A percentile compares a stretch with the other conserved stretches of the same genome.
These are phyloP conservation scores for Paramecium sexaurelia DNA, from an alignment of 73 alveolate genomes.

Conservation along the genomic window DNA sequence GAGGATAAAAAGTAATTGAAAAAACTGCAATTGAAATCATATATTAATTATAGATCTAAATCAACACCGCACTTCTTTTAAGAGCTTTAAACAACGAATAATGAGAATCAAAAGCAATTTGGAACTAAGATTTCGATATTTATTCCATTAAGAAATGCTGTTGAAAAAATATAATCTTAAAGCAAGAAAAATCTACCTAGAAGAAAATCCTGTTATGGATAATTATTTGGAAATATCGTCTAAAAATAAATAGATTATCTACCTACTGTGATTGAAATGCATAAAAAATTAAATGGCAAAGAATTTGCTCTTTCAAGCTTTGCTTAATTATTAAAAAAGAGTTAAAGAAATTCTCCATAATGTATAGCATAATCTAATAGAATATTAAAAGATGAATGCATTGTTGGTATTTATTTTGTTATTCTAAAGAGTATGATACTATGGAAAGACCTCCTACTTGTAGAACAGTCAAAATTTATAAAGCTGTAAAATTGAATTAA, in stretches of 20 bases:
- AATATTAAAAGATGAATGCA: not conserved
- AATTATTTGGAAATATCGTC: not conserved
- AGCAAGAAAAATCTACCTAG: not conserved
- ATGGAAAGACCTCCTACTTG: conserved; percentile 38
- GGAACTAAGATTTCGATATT: not conserved
- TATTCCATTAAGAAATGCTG: not conserved
- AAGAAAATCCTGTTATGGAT: not conserved
- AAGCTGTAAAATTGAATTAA: not conserved
- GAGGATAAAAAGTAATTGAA: too few relatives aligned
- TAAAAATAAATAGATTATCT: not conserved
- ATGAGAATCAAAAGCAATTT: not conserved
- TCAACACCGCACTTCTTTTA: not conserved
- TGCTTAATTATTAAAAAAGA: not conserved
- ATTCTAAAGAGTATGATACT: not conserved
- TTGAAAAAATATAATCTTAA: not conserved
- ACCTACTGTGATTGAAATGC: not conserved
- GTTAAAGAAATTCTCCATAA: not conserved
- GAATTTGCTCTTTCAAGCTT: not conserved
- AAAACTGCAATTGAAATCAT: too few relatives aligned
- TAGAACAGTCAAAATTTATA: not conserved
- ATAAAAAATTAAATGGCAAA: not conserved
- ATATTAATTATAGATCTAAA: not conserved
- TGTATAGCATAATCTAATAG: not conserved
- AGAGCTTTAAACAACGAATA: not conserved
- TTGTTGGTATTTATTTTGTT: not conserved